These are phyloP conservation scores for Lotus japonicus DNA, from an alignment of 306 rosid species.

Conservation along the genomic window DNA sequence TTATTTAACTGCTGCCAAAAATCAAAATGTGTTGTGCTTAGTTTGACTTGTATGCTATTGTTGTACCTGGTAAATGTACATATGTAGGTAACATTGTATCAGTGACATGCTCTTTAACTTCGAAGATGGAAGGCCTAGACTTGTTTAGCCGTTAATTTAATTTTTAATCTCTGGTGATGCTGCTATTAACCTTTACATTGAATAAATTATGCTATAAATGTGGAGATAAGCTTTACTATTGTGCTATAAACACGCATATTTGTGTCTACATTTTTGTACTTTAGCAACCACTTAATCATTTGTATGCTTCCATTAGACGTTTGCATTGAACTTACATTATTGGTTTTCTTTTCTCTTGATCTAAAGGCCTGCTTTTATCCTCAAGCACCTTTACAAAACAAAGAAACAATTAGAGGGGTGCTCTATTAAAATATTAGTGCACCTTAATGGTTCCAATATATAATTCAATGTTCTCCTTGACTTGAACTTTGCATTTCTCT, in stretches of 20 bases:
- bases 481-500: not conserved
- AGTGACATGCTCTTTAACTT: not conserved
- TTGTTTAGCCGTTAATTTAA: not conserved
- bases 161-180: not conserved
- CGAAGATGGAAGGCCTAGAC: not conserved
- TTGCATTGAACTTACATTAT: not conserved
- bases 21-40: not conserved
- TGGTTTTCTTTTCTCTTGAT: not conserved
- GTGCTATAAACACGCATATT: not conserved
- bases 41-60: not conserved
- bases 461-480: not conserved
- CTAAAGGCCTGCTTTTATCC: not conserved
- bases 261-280: not conserved
- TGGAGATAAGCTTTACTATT: not conserved
- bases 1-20: not conserved
- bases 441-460: not conserved
- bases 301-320: not conserved
- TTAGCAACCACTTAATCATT: not conserved
- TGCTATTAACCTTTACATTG: not conserved
- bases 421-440: too few relatives aligned
- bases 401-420: too few relatives aligned
- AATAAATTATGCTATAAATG: not conserved
- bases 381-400: too few relatives aligned
- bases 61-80: not conserved
- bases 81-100: not conserved